Conservation (phyloP, 768 basidiomycete species). For the Mycena amicta region DNA sequence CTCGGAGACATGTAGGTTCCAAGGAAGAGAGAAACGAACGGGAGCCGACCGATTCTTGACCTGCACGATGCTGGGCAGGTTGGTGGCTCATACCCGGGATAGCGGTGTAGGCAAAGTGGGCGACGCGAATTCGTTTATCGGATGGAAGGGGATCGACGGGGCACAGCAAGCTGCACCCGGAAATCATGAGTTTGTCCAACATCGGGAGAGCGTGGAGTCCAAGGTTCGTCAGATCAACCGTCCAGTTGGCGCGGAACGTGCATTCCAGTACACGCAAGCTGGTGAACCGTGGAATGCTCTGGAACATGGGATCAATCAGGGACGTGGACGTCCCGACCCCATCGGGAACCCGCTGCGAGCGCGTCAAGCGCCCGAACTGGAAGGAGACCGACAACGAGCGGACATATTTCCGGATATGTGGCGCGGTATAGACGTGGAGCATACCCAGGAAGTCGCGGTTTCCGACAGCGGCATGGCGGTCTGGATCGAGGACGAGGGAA, state of each 20-base stretch:
- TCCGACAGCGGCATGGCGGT: neutral
- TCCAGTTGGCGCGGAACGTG: slow-evolving; percentile 1
- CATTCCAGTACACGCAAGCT: slow-evolving; percentile 9
- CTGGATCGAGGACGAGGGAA: slow-evolving; percentile 6
- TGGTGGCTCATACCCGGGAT: slow-evolving; percentile 4
- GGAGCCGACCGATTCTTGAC: neutral
- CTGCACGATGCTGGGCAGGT: neutral
- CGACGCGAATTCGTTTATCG: slow-evolving; percentile 3
- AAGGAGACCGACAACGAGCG: slow-evolving; percentile 10
- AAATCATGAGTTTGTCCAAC: slow-evolving; percentile 7
- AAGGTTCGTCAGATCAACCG: slow-evolving; percentile 8
- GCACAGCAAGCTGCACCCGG: slow-evolving; percentile 3
- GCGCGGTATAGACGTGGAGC: slow-evolving; percentile 3
- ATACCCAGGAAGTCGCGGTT: slow-evolving; percentile 2
- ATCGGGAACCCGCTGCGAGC: neutral
- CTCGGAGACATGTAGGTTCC: neutral
- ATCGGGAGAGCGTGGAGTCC: slow-evolving; percentile 6
- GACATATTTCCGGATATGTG: slow-evolving; percentile 1
- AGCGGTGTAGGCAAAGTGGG: slow-evolving; percentile 8
- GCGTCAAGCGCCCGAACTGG: slow-evolving; percentile 8
- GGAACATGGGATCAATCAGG: slow-evolving; percentile 7
- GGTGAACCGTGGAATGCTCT: neutral
- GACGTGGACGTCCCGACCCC: neutral
- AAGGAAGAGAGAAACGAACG: slow-evolving; percentile 14
- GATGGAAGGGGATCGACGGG: neutral